Percentiles rank a stretch among this genome's conserved stretches.
Evolutionary conservation across 2,329 filamentous ascomycete genomes (phyloP).

Genomic region (Fusarium tanahbumbuense): DNA sequence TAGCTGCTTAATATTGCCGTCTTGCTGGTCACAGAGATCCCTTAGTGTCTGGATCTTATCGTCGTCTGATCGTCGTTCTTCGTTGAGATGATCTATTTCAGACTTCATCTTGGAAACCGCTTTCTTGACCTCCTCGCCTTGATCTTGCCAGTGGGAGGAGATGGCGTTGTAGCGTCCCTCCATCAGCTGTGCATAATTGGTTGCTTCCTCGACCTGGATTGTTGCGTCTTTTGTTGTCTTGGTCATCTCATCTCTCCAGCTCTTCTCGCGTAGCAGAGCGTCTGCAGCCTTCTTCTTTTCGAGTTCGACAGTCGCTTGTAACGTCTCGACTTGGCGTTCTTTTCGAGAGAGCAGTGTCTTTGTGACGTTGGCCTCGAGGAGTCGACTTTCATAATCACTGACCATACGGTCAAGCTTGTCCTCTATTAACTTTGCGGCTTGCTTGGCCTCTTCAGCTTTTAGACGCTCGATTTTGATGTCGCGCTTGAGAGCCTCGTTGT

Average conservation of each 20-base stretch:
- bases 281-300: slow-evolving; percentile 72
- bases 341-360: slow-evolving; percentile 77
- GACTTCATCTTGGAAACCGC: slow-evolving; percentile 61
- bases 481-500: slow-evolving; percentile 81
- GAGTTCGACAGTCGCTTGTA: slow-evolving; percentile 71
- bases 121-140: slow-evolving; percentile 70
- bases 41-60: slow-evolving; percentile 72
- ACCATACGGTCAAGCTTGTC: slow-evolving; percentile 77
- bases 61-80: slow-evolving; percentile 69
- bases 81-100: slow-evolving; percentile 66
- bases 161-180: slow-evolving; percentile 77
- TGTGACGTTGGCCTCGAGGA: slow-evolving; percentile 77
- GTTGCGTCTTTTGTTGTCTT: slow-evolving; percentile 69
- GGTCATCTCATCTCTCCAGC: slow-evolving; percentile 73
- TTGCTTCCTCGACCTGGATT: slow-evolving; percentile 73
- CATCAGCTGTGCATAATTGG: slow-evolving; percentile 72
- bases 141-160: slow-evolving; percentile 73
- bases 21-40: slow-evolving; percentile 78
- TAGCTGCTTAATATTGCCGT: slow-evolving; percentile 72
- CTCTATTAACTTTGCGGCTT: slow-evolving; percentile 73
- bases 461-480: slow-evolving; percentile 75
- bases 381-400: slow-evolving; percentile 75
- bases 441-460: slow-evolving; percentile 76
- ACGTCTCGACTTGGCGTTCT: slow-evolving; percentile 77
- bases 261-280: slow-evolving; percentile 70